phyloP scores from a whole-genome alignment of 2,329 filamentous ascomycete species.

The Penicillium sp. region DNA sequence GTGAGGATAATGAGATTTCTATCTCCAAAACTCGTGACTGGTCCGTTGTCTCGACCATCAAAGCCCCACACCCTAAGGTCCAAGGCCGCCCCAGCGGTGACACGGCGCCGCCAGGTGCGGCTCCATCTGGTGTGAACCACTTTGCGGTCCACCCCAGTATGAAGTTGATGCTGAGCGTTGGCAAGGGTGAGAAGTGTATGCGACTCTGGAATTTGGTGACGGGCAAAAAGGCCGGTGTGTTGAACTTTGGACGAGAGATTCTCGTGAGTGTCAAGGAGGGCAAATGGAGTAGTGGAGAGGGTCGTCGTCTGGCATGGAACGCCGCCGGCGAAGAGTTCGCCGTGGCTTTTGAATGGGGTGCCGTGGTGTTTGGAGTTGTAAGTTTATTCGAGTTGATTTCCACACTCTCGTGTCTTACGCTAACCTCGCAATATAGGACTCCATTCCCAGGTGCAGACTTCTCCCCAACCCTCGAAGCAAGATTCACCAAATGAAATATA shows the following conservation, averaged over 20 bases:
- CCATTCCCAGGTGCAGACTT: conserved; percentile 76
- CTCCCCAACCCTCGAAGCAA: conserved; percentile 74
- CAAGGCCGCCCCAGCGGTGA: conserved; percentile 85
- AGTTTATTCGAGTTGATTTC: conserved; percentile 31
- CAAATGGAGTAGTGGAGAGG: conserved; percentile 79
- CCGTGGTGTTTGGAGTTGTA: conserved; percentile 81
- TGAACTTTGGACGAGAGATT: conserved; percentile 79
- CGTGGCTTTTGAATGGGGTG: conserved; percentile 85
- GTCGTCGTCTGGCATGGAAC: conserved; percentile 81
- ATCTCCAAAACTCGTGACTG: conserved; percentile 88
- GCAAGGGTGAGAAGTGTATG: conserved; percentile 89
- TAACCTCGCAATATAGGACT: conserved; percentile 60
- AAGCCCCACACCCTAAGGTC: conserved; percentile 82
- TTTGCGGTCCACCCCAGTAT: conserved; percentile 95
- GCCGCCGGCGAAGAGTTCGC: conserved; percentile 79
- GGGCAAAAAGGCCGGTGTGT: conserved; percentile 89
- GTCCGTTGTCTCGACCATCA: conserved; percentile 84
- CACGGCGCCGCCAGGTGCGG: conserved; percentile 79
- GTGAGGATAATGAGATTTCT: conserved; percentile 89
- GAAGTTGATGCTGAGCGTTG: conserved; percentile 94
- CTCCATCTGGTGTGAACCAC: conserved; percentile 88
- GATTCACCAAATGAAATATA: conserved; percentile 80
- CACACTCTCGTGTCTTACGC: conserved; percentile 8
- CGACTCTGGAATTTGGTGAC: conserved; percentile 96
- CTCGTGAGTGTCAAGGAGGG: conserved; percentile 78